phyloP scores from a whole-genome alignment of 2,329 filamentous ascomycete genomes.

The Ophiobolus disseminans region DNA sequence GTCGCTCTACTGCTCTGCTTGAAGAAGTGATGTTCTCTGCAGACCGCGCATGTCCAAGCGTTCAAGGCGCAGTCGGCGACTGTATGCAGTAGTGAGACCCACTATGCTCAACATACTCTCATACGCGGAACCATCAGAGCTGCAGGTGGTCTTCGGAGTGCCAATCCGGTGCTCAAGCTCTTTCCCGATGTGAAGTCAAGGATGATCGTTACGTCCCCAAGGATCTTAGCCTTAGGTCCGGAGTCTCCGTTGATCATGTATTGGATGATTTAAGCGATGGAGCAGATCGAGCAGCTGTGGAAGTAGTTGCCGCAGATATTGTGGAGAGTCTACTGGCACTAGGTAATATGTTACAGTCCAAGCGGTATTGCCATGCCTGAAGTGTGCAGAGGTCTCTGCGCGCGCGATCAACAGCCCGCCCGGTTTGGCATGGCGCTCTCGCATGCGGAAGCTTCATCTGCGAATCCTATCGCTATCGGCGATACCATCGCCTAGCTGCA shows the following conservation, averaged over 20 bases:
- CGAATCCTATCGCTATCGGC: background rate
- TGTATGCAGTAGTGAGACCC: constrained; percentile 3
- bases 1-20: background rate
- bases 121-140: background rate
- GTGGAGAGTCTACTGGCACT: background rate
- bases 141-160: background rate
- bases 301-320: background rate
- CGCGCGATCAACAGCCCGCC: background rate
- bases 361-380: background rate
- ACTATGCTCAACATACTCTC: background rate
- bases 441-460: background rate
- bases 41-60: background rate
- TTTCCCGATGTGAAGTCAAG: background rate
- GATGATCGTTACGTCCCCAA: constrained; percentile 2
- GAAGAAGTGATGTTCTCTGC: background rate
- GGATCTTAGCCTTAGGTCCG: too few relatives aligned
- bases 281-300: background rate
- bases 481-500: background rate
- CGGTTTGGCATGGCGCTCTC: background rate
- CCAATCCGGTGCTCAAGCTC: background rate
- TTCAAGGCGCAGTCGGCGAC: constrained; percentile 2
- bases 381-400: background rate
- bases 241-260: background rate
- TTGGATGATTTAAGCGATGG: background rate
- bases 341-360: background rate